Conservation (phyloP, 306 rosid genomes). For the Quercus variabilis region DNA sequence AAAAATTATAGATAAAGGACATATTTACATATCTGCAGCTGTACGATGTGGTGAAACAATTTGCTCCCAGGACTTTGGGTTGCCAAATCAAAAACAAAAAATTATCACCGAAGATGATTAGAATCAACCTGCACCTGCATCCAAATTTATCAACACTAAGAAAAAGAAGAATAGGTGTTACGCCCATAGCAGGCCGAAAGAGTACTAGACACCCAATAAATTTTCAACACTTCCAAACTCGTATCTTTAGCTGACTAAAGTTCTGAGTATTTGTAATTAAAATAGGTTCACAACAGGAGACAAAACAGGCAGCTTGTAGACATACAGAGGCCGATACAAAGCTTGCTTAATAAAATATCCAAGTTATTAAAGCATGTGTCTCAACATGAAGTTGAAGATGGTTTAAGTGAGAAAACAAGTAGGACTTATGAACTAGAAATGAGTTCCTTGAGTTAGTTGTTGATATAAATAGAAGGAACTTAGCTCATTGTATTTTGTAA, state of each 20-base stretch:
- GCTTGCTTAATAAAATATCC: not conserved
- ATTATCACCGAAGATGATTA: slow-evolving; percentile 18
- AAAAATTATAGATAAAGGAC: slow-evolving; percentile 12
- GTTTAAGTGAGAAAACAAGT: not conserved
- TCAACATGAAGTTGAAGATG: not conserved
- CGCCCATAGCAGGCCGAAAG: not conserved
- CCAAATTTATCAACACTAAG: slow-evolving; percentile 25
- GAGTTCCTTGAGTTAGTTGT: not conserved
- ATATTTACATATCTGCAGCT: slow-evolving; percentile 58
- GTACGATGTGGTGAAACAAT: slow-evolving; percentile 22
- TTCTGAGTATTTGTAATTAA: not conserved
- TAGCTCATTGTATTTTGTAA: not conserved
- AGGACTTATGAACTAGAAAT: not conserved
- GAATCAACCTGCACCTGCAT: slow-evolving; percentile 43
- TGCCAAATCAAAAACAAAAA: slow-evolving; percentile 32
- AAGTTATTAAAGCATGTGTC: not conserved
- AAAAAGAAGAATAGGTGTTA: not conserved
- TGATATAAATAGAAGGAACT: not conserved
- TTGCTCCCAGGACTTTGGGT: slow-evolving; percentile 23
- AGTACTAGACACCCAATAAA: not conserved
- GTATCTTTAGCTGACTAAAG: not conserved
- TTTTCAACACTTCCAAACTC: not conserved
- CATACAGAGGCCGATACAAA: not conserved
- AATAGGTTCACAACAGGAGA: not conserved
- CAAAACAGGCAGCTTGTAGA: not conserved